Conservation (phyloP, 2,329 filamentous ascomycete species). For the Intubia oerlemansii region DNA sequence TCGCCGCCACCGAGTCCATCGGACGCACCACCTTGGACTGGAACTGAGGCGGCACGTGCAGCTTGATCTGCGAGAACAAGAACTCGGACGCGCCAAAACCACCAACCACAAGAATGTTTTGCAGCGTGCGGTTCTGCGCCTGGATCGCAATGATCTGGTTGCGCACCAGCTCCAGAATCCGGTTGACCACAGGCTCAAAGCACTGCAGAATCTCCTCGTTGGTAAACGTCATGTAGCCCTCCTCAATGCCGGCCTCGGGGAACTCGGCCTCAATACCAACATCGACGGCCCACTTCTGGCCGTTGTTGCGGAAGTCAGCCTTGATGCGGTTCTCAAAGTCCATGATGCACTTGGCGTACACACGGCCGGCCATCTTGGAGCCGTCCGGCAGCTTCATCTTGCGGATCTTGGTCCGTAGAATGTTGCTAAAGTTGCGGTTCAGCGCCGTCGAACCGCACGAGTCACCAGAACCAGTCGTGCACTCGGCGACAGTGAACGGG, state of each 20-base stretch:
- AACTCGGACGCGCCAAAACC: conserved; percentile 98
- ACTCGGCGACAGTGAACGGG: conserved; percentile 91
- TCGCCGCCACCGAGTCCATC: conserved; percentile 97
- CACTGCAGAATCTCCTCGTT: conserved; percentile 98
- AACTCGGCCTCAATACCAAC: conserved; percentile 97
- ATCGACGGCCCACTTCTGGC: conserved; percentile 97
- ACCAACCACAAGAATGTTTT: conserved; percentile 94
- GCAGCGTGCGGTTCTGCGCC: conserved; percentile 79
- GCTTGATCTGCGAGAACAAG: conserved; percentile 97
- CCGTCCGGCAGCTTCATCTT: conserved; percentile 98
- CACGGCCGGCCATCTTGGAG: conserved; percentile 90
- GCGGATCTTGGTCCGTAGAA: conserved; percentile 86
- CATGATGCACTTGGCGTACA: conserved; percentile 99
- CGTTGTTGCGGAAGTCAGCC: conserved; percentile 97
- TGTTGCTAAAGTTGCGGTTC: conserved; percentile 97
- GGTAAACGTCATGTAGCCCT: conserved; percentile 99
- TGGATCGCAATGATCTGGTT: conserved; percentile 99
- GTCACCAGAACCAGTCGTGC: conserved; percentile 90
- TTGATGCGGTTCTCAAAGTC: conserved; percentile 99
- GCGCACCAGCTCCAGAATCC: conserved; percentile 83
- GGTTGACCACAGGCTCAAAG: conserved; percentile 95
- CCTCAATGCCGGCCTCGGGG: conserved; percentile 91
- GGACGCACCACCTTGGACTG: conserved; percentile 94
- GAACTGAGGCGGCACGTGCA: conserved; percentile 94
- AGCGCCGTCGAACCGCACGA: conserved; percentile 96